Evolutionary conservation across 2,329 filamentous ascomycete genomes (phyloP), one percentile per base, ranked within the genome.

Genomic region (Curvularia eragrostidis): DNA sequence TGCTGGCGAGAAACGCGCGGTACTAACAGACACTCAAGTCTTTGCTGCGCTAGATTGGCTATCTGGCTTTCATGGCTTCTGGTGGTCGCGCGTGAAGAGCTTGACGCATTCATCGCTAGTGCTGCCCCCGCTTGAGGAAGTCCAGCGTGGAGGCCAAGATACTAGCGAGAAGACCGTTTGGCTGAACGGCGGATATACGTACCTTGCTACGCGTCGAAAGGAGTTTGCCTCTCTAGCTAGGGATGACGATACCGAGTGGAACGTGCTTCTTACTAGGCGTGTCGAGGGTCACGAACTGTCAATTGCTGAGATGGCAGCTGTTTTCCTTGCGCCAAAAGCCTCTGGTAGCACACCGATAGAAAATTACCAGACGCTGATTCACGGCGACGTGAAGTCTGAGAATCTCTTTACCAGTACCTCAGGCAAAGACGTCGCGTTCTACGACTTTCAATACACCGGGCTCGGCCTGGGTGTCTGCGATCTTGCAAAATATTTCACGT

Each of bases 361-460:
- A 9, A 56, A 56, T 0, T 78, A 78, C 32, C 67, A 88, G 61
- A 87, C 87, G 0, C 80, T 85, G 15, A 84, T 90, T 7, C 88
- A 90, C 65, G 88, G 88, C 7, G 88, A 90, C 55, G 87, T 89
- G 50, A 90, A 90, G 71, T 87, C 85, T 0, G 87, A 89, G 63
- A 90, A 90, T 57, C 79, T 90, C 6, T 89, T 89, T 66, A 85
- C 84, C 0, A 85, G 78, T 0, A 56, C 67, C 0, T 62, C 70
- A 0, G 85, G 84, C 1, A 73, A 82, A 1, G 58, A 76, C 3
- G 85, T 87, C 1, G 87, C 85, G 0, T 87, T 90, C 61, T 89
- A 87, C 65, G 88, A 90, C 68, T 90, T 90, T 54, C 88, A 90
- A 64, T 90, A 90, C 63, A 82, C 84, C 0, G 88, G 88, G 0